Evolutionary conservation across 2,329 filamentous ascomycete genomes (phyloP), one percentile per base, ranked within the genome.

Genomic region (Colletotrichum kahawae): DNA sequence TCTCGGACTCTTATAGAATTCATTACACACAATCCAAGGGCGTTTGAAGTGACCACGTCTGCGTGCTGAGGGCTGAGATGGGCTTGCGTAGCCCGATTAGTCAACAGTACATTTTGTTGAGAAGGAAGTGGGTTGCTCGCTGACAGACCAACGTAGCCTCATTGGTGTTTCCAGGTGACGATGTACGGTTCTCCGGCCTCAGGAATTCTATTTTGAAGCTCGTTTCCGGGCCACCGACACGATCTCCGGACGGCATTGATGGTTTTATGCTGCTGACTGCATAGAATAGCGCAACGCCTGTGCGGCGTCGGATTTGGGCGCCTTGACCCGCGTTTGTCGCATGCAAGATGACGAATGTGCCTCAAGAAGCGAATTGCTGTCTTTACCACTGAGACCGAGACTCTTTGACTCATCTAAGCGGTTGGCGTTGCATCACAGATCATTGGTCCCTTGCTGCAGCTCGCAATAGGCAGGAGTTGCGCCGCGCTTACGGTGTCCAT

Each of bases 41-140:
- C n/a, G n/a, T 51, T 24, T 51, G 10, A 51, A 51, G 43, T 12
- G 43, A 51, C 12, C 43, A 51, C 21, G n/a, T n/a, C 43, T 21
- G 43, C 10, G 43, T 56, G 62, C 43, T 43, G 18, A 36, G 31
- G 21, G 29, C 38, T 56, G 56, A 21, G 38, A 43, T 62, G 36
- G 21, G 54, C 33, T 29, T 69, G 54, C n/a, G 12, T 10, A 51
- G 63, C 43, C 33, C 18, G 21, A 59, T 74, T 65, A 74, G 24
- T 67, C n/a, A 67, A 48, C 68, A 13, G 24, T 21, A 36, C 21
- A 48, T 48, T 72, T 67, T 63, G 69, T 75, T 75, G 72, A 75
- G 69, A 56, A 29, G 56, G 33, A 51, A 38, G 34, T 59, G 48
- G 48, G 10, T 36, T 70, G 24, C 57, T 51, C 64, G 24, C 57